phyloP scores from a whole-genome alignment of 2,329 filamentous ascomycete genomes.

The Dryadomyces quercivorus region DNA sequence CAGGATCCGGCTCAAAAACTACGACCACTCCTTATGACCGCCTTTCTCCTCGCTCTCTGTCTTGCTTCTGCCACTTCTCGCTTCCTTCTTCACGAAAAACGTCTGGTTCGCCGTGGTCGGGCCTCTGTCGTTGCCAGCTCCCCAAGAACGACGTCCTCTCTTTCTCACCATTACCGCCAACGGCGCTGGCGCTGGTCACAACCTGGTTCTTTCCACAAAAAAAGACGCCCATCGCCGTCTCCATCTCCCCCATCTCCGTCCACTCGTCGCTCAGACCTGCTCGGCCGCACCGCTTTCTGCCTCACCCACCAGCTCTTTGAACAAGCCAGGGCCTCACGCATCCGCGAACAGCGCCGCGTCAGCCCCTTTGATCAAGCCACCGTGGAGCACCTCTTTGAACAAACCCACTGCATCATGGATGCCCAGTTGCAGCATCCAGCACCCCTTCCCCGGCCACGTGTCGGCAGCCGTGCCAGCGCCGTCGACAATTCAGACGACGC shows the following conservation, averaged over 20 bases:
- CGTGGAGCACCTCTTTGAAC: conserved; percentile 10
- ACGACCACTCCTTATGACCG: conserved; percentile 28
- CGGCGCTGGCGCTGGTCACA: conserved; percentile 20
- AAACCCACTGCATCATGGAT: conserved; percentile 6
- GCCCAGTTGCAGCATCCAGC: not conserved
- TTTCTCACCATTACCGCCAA: conserved; percentile 19
- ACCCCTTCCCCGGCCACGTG: conserved; percentile 2
- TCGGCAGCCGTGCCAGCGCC: not conserved
- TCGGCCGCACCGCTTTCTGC: not conserved
- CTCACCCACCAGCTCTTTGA: not conserved
- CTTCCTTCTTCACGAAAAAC: conserved; percentile 31
- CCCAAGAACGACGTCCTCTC: conserved; percentile 25
- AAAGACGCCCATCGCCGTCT: conserved; percentile 14
- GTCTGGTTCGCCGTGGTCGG: conserved; percentile 27
- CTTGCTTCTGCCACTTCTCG: conserved; percentile 32
- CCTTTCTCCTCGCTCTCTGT: conserved; percentile 33
- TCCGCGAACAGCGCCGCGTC: not conserved
- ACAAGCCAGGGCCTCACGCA: not conserved
- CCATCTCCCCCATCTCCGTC: not conserved
- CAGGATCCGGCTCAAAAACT: not conserved
- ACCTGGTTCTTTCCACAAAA: conserved; percentile 25
- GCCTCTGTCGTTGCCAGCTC: conserved; percentile 27
- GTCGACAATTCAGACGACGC: conserved; percentile 3
- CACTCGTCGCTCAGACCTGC: not conserved
- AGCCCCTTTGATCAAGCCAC: conserved; percentile 12